Base-by-base conservation (phyloP, 805 yeast species). In the Cyberlindnera mississippiensis region DNA sequence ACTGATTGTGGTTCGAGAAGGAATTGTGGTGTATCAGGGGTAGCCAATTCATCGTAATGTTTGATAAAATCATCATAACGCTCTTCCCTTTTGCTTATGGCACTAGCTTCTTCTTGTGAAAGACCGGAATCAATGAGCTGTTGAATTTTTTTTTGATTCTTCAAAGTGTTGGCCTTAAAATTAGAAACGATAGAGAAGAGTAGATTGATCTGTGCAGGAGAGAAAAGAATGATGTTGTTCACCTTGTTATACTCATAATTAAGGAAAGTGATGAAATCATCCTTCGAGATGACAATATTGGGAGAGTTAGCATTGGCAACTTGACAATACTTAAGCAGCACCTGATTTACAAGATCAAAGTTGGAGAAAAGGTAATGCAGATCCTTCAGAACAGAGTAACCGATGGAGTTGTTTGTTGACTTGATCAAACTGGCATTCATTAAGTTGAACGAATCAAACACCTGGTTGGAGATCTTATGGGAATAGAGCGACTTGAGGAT, bases 191-290 rank as follows among this genome's bases (percentile, higher is more conserved):
- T 44, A 24, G 50, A 49, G 47, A 68, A 68, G 37, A 68, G 46
- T 15, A 68, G 42, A 38, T 64, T 59, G 8, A 68, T 66, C 44
- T 68, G 72, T 2, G 69, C 61, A 2, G 71, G 71, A 0, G 72
- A 65, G 35, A 68, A 68, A 18, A 60, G 60, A n/a, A 54, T 51
- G 29, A 68, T 59, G 46, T 68, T 68, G 44, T 67, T 68, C 8
- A 67, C 64, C 45, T 67, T 68, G 36, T 67, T 63, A 8, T 56
- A 66, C 41, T 67, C 67, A 15, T 59, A 48, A 35, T 60, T 64
- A 33, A 68, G 42, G 34, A 67, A 60, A 20, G 53, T 53, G 40
- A 62, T 52, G 30, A 68, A 59, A 28, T 66, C 66, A 10, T 55
- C 50, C 41, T 65, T 66, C 2, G 66, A 62, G n/a, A 68, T 61